Conservation (phyloP, 75 land plant genomes). For the Pinus albicaulis region DNA sequence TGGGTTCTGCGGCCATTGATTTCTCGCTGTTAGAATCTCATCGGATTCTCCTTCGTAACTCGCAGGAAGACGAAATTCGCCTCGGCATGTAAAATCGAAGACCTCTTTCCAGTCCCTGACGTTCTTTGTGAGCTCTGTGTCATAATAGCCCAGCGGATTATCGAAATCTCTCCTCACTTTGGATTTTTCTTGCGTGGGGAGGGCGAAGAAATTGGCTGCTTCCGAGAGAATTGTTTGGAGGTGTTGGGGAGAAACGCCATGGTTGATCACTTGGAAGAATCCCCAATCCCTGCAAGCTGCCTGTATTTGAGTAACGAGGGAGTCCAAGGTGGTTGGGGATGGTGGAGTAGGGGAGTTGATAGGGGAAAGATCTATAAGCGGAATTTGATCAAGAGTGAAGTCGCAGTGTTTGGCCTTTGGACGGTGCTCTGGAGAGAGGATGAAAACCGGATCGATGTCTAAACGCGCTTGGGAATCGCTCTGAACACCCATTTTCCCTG, state of each 20-base stretch:
- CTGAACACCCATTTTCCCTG: no score
- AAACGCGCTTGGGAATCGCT: background rate
- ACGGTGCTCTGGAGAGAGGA: background rate
- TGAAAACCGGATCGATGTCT: background rate
- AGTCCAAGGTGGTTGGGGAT: no score
- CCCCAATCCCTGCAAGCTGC: constrained; percentile 77
- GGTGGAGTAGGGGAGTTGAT: no score
- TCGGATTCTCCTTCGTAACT: constrained; percentile 14
- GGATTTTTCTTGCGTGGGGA: constrained; percentile 51
- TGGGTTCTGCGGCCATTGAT: constrained; percentile 60
- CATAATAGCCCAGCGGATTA: constrained; percentile 59
- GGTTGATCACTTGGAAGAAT: constrained; percentile 78
- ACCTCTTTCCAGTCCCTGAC: constrained; percentile 94
- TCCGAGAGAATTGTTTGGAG: constrained; percentile 13
- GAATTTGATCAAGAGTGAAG: background rate
- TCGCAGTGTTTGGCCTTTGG: background rate
- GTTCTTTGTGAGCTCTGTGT: constrained; percentile 82
- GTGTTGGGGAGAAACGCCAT: constrained; percentile 42
- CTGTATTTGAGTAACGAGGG: background rate
- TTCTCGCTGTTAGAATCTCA: constrained; percentile 2
- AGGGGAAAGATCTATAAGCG: background rate
- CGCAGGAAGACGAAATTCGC: constrained; percentile 20
- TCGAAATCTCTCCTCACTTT: background rate
- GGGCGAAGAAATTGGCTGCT: constrained; percentile 67
- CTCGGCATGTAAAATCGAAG: constrained; percentile 45